phyloP scores from a whole-genome alignment of 2,329 filamentous ascomycete species.

The Ophiocordyceps robertsii region DNA sequence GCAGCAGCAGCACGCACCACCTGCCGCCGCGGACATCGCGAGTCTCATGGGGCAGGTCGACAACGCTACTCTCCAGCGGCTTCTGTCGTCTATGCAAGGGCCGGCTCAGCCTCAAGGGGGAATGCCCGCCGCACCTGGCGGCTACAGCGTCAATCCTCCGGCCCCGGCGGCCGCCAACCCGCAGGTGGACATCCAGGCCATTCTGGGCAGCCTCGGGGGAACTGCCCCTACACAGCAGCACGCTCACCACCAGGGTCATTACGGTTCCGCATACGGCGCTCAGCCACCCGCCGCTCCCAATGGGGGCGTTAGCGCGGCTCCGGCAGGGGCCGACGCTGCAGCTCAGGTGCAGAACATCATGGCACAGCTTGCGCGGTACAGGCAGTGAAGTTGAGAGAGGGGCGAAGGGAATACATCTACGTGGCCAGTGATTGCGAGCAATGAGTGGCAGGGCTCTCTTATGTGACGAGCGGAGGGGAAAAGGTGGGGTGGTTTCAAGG shows the following conservation, averaged over 20 bases:
- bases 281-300: constrained; percentile 13
- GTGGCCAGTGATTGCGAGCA: background rate
- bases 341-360: constrained; percentile 60
- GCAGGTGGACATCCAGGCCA: constrained; percentile 31
- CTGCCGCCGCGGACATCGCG: constrained; percentile 38
- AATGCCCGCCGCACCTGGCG: constrained; percentile 6
- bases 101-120: background rate
- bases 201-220: constrained; percentile 26
- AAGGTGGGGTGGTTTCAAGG: too few species aligned
- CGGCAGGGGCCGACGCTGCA: constrained; percentile 20
- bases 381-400: constrained; percentile 25
- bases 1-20: constrained; percentile 15
- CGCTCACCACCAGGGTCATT: constrained; percentile 11
- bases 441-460: too few species aligned
- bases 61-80: constrained; percentile 53
- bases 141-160: constrained; percentile 7
- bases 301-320: constrained; percentile 8
- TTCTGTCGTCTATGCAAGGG: constrained; percentile 45
- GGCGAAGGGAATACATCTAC: background rate
- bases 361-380: constrained; percentile 54
- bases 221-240: constrained; percentile 11
- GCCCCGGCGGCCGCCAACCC: constrained; percentile 12
- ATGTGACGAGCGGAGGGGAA: too few species aligned
- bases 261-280: constrained; percentile 16
- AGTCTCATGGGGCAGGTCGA: constrained; percentile 56